A percentile compares a stretch with the other conserved stretches of the same genome.
phyloP scores from a whole-genome alignment of 352 stramenopile species.

The Globisporangium cylindrosporum region DNA sequence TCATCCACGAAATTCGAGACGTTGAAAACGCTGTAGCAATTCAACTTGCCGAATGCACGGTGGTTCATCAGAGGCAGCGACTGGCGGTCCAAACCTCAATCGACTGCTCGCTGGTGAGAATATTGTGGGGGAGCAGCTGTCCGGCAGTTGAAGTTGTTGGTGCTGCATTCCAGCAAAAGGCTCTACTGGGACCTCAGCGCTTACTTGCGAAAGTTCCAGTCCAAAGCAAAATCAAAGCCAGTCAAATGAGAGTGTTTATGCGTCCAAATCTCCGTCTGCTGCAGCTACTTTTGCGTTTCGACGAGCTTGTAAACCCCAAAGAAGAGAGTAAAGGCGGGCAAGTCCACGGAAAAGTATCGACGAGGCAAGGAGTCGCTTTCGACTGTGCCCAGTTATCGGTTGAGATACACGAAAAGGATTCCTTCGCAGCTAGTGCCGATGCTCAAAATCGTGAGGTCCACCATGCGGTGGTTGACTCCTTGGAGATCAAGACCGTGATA shows the following conservation, averaged over 20 bases:
- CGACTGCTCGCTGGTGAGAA: conserved; percentile 23
- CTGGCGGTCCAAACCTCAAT: conserved; percentile 25
- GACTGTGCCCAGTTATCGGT: conserved; percentile 15
- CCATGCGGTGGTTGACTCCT: conserved; percentile 16
- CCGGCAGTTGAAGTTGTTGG: conserved; percentile 24
- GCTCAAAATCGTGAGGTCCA: background rate
- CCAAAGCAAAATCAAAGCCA: conserved; percentile 17
- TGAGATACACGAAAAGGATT: conserved; percentile 7
- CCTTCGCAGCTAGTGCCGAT: background rate
- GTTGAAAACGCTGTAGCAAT: conserved; percentile 22
- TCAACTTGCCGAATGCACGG: conserved; percentile 23
- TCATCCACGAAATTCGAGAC: conserved; percentile 27
- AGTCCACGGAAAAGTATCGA: background rate
- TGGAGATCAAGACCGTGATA: conserved; percentile 45
- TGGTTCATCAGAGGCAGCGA: conserved; percentile 26
- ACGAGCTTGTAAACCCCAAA: conserved; percentile 36
- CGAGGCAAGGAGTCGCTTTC: conserved; percentile 14
- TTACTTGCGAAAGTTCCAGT: conserved; percentile 15
- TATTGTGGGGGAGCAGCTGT: conserved; percentile 20
- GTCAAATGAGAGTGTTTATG: conserved; percentile 25
- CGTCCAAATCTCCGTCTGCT: conserved; percentile 36
- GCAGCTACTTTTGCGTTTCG: conserved; percentile 43
- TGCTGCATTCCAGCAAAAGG: conserved; percentile 24
- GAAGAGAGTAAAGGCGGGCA: background rate
- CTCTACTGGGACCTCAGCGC: conserved; percentile 19